Base-by-base conservation (phyloP, 2,329 filamentous ascomycete species). In the Colletotrichum sp. region DNA sequence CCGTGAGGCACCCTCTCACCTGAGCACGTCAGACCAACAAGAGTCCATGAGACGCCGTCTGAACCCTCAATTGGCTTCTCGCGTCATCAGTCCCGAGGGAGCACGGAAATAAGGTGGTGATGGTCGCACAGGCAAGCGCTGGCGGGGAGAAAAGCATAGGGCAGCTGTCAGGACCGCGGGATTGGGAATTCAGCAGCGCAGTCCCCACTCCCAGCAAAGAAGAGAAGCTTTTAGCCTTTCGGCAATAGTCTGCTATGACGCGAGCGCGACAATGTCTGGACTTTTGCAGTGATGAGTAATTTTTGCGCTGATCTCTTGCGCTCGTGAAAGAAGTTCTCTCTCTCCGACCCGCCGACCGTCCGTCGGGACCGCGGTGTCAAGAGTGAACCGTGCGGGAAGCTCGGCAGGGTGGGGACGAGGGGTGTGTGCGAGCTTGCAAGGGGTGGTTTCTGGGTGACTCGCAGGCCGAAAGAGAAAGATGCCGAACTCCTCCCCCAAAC, bases 351-450 rank as follows among this genome's bases (percentile, higher is more conserved):
- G 57, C 68, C 63, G 69, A 32, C 61, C 68, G 60, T 63, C 73
- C 57, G 52, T 59, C 73, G 64, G 73, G 32, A 59, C 34, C 69
- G 59, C 57, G 73, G 73, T 65, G 21, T 34, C 43, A 52, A 60
- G 64, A 60, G 70, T 68, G 73, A 73, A 52, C 70, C 73, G 57
- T 73, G 64, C 64, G 64, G 64, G 43, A 65, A 69, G 32, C 34
- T 73, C 73, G 73, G 73, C 30, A 68, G 39, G n/a, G 48, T 55
- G 21, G 61, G 21, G 26, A 64, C 24, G 14, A 36, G 34, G 61
- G 32, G 32, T 36, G 26, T 63, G 61, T 28, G 43, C n/a, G 43
- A 52, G 43, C 36, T 5, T 64, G 43, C 43, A 6, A 52, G n/a
- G 43, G 43, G 43, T 26, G 34, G 34, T 36, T 43, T 36, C 30